Base-by-base conservation (phyloP, 169 alveolate genomes). In the Babesia bovis region DNA sequence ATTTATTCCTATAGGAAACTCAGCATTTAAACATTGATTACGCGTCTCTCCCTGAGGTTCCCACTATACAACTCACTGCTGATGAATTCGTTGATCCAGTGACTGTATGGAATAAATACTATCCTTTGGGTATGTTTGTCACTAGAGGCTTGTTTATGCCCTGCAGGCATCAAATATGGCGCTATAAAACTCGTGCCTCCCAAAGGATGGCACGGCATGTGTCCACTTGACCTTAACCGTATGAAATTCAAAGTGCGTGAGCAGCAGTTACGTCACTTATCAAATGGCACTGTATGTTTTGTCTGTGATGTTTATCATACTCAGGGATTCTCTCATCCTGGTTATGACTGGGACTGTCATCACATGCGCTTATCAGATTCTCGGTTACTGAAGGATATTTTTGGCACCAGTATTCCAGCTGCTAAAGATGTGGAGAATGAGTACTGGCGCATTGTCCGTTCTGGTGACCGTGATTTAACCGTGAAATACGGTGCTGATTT, bases 131-230 rank as follows among this genome's bases (percentile, higher is more conserved):
- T 72, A 38, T n/a, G 75, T 52, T 13, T 4, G n/a, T 17, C 1
- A 0, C 53, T 0, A 21, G 50, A 7, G 44, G 23, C 19, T 58
- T 32, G 36, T 15, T 59, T 42, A 17, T n/a, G 57, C 36, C 67
- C 52, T 6, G 51, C 57, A 65, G 95, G 95, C 19, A 68, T 81
- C 47, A 81, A 85, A 56, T 91, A 63, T 47, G 95, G 95, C 25
- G 95, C 93, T 1, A 72, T 91, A 44, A 91, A 91, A 61, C 85
- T 91, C 4, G 58, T 85, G 19, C 95, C 95, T 13, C 95, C 95
- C 12, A 66, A 51, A 15, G 91, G 83, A 32, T 91, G 90, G 89
- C 51, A 65, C 25, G 86, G 92, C 10, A 83, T 77, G 38, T 74
- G 90, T 71, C 85, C 91, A 21, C 57, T 90, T 17, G 77, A 87